phyloP scores from a whole-genome alignment of 495 filamentous ascomycete genomes.

The Penicillium malachiteum region DNA sequence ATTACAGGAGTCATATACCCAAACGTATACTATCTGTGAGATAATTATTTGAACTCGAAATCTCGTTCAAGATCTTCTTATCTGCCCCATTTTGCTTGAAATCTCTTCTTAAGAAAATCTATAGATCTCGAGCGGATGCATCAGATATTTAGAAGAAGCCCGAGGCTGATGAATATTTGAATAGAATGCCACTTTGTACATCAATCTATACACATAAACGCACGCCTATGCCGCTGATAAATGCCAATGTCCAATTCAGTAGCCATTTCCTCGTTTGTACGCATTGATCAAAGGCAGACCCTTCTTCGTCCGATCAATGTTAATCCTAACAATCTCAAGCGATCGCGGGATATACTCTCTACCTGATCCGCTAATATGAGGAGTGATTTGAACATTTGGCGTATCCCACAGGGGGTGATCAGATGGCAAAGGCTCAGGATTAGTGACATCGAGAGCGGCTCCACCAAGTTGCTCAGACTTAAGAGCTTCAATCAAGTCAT shows the following conservation, averaged over 20 bases:
- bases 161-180: no score
- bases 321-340: constrained; percentile 59
- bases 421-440: constrained; percentile 75
- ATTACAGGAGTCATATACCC: no score
- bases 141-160: no score
- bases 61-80: no score
- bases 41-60: no score
- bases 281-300: constrained; percentile 67
- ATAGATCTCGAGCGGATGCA: no score
- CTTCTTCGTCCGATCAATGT: constrained; percentile 56
- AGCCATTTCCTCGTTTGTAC: constrained; percentile 55
- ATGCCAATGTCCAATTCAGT: constrained; percentile 10
- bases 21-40: no score
- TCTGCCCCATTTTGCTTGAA: no score
- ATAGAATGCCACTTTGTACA: no score
- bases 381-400: constrained; percentile 73
- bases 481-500: constrained; percentile 61
- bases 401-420: constrained; percentile 72
- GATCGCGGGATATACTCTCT: constrained; percentile 58
- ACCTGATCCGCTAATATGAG: constrained; percentile 70
- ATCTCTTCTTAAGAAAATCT: no score
- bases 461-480: constrained; percentile 53
- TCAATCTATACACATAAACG: no score
- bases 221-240: no score
- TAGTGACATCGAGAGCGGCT: constrained; percentile 80